phyloP scores from a whole-genome alignment of 176 grass and related monocot genomes.

The Oryza glaberrima region DNA sequence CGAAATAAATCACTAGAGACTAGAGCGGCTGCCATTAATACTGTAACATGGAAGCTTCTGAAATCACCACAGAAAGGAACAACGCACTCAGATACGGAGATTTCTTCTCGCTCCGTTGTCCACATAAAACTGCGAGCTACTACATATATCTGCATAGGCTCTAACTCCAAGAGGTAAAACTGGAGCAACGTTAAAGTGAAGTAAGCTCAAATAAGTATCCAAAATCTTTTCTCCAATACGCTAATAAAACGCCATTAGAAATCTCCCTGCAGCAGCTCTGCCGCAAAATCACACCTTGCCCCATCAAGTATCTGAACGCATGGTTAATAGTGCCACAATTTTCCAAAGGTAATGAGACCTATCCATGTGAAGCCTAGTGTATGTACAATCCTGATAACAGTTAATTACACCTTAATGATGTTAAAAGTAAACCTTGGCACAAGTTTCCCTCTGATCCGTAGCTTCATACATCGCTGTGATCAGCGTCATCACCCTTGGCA shows the following conservation, averaged over 20 bases:
- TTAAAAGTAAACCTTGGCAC: background rate
- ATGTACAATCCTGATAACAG: slow-evolving; percentile 23
- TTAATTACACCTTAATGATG: slow-evolving; percentile 39
- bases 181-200: background rate
- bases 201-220: background rate
- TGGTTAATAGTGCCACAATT: slow-evolving; percentile 21
- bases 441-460: background rate
- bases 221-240: background rate
- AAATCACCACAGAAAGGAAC: background rate
- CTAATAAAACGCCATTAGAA: background rate
- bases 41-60: background rate
- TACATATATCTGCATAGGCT: background rate
- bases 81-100: background rate
- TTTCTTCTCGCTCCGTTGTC: background rate
- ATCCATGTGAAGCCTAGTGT: slow-evolving; percentile 11
- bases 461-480: slow-evolving; percentile 20
- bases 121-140: background rate
- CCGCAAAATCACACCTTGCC: background rate
- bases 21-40: background rate
- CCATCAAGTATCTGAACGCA: background rate
- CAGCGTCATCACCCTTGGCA: background rate
- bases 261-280: background rate
- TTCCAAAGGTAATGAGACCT: background rate
- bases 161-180: background rate
- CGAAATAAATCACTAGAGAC: background rate